Conservation (phyloP, 768 basidiomycete genomes). For the Pleurotus giganteus region DNA sequence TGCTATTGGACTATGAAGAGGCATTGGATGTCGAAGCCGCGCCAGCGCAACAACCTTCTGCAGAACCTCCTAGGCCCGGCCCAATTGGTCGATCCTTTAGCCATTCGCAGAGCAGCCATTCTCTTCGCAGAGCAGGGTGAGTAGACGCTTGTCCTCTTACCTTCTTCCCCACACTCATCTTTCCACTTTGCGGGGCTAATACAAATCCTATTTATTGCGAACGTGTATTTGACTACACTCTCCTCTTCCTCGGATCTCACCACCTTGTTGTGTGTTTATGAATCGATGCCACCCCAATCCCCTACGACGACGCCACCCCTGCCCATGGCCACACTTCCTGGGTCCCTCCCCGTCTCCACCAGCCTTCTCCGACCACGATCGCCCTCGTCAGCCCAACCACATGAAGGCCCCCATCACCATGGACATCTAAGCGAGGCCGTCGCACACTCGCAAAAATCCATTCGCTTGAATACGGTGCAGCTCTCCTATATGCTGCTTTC, state of each 20-base stretch:
- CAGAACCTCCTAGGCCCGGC: not conserved
- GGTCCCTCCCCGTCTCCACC: not conserved
- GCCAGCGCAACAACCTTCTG: not conserved
- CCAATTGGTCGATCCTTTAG: not conserved
- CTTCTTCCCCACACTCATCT: slow-evolving; percentile 5
- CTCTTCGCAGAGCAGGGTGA: slow-evolving; percentile 7
- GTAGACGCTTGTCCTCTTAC: not conserved
- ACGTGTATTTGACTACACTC: not conserved
- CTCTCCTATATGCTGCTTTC: slow-evolving; percentile 54
- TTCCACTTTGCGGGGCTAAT: not conserved
- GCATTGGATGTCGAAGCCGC: not conserved
- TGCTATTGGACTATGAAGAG: not conserved
- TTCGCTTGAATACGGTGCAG: slow-evolving; percentile 65
- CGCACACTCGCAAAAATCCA: slow-evolving; percentile 60
- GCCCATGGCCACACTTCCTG: not conserved
- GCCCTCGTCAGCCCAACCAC: not conserved
- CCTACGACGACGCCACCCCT: not conserved
- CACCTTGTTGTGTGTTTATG: not conserved
- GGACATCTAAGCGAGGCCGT: not conserved
- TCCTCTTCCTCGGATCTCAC: not conserved
- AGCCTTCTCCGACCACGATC: slow-evolving; percentile 5
- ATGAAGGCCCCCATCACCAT: not conserved
- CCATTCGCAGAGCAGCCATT: not conserved
- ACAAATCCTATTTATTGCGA: not conserved
- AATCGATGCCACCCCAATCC: not conserved